These are phyloP conservation scores for Apiotrichum sp. DNA, from an alignment of 1,284 basidiomycete species.

Conservation along the genomic window DNA sequence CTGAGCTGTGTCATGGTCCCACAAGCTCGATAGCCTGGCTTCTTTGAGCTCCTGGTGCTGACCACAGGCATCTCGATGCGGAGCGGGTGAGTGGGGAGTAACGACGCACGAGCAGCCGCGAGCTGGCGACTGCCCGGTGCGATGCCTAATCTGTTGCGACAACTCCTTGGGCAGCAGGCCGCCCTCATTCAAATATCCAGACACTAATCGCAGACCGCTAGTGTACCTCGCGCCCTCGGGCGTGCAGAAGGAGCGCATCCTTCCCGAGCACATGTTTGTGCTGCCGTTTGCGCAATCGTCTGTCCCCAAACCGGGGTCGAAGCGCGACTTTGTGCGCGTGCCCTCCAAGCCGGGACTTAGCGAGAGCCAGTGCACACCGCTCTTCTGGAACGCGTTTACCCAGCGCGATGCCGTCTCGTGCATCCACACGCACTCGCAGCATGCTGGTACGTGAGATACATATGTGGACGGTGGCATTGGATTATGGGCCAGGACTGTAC, in stretches of 20 bases:
- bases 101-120: no score
- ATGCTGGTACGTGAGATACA: constrained; percentile 50
- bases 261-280: constrained; percentile 72
- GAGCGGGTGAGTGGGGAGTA: constrained; percentile 52
- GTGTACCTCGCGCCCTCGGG: constrained; percentile 82
- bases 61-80: constrained; percentile 60
- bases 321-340: constrained; percentile 66
- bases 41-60: no score
- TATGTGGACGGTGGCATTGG: no score
- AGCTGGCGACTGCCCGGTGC: no score
- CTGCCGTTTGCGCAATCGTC: constrained; percentile 64
- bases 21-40: no score
- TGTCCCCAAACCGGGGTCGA: constrained; percentile 56
- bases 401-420: constrained; percentile 68
- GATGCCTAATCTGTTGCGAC: no score
- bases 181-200: not conserved
- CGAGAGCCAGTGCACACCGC: constrained; percentile 74
- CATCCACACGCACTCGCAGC: constrained; percentile 80
- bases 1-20: no score
- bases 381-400: constrained; percentile 88
- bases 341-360: constrained; percentile 60
- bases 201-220: constrained; percentile 53
- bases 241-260: constrained; percentile 79
- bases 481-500: not conserved
- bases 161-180: no score